Evolutionary conservation across 2,329 filamentous ascomycete species (phyloP), one percentile per base, ranked within the genome.

Genomic region (Fusarium poae): DNA sequence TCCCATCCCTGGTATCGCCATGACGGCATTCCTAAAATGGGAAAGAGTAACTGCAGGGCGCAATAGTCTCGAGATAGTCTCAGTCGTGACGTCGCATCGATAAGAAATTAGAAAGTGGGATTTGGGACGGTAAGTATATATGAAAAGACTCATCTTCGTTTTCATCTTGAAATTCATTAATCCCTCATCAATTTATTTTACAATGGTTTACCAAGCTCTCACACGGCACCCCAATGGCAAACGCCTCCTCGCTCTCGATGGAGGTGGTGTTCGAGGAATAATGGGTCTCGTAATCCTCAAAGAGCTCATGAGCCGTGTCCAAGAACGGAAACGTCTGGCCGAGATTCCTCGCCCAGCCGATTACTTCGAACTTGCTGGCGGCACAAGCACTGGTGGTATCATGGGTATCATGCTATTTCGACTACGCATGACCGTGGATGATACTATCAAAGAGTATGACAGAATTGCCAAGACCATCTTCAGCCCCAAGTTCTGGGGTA

Each of bases 371-470:
- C 65, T 71, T 2, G 68, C 68, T 0, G 68, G 48, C 1, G 68
- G 68, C 16, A 71, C 68, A 0, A 71, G 68, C 35, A 69, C 68
- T 0, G 68, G 68, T 0, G 68, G 68, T 67, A 67, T 67, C 20
- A 67, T 67, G 32, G 65, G 65, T 0, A 67, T 67, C 5, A 67
- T 65, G 70, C 65, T 72, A 11, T 72, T 72, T 6, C 57, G 70
- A 1, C 51, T 72, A 15, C 70, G 65, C 9, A 72, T 71, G 70
- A 68, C 53, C 0, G 67, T 67, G 0, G 25, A 66, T 0, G 55
- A 72, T 8, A 56, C 70, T 1, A 72, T 72, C 7, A 21, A 43
- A 5, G 52, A 68, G 13, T 71, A 72, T 20, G 65, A 74, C 20
- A 54, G 57, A 11, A 66, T 72, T 10, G 66, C 65, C 1, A 43